Conservation (phyloP, 2,329 filamentous ascomycete genomes). For the Elsinoe arachidis region DNA sequence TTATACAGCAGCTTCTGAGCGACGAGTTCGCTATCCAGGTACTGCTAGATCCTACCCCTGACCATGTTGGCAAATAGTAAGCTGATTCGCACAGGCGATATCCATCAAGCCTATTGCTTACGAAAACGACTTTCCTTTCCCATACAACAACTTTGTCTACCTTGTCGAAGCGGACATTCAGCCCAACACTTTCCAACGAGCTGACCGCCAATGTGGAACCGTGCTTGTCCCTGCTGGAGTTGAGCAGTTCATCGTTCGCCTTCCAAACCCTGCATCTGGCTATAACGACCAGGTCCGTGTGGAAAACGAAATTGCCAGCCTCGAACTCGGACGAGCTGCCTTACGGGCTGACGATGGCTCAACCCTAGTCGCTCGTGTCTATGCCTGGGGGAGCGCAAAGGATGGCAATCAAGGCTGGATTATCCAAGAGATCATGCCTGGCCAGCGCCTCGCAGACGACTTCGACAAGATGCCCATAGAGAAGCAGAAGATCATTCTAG, state of each 20-base stretch:
- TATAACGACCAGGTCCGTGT: conserved; percentile 20
- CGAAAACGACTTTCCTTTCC: conserved; percentile 12
- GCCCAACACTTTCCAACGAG: not conserved
- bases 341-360: not conserved
- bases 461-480: not conserved
- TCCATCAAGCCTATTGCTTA: conserved; percentile 9
- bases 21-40: not conserved
- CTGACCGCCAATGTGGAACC: not conserved
- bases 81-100: not conserved
- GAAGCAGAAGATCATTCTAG: not conserved
- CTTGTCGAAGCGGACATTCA: not conserved
- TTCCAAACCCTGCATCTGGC: conserved; percentile 8
- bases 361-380: conserved; percentile 8
- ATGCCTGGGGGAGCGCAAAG: conserved; percentile 3
- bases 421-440: conserved; percentile 5
- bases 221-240: not conserved
- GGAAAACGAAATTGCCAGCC: conserved; percentile 28
- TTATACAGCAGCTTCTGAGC: not conserved
- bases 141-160: conserved; percentile 16
- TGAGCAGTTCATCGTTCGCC: conserved; percentile 1
- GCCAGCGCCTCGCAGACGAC: not conserved
- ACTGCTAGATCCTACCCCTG: not conserved
- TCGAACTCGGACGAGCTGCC: conserved; percentile 1
- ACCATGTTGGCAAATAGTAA: not conserved
- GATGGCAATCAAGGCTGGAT: conserved; percentile 14